Evolutionary conservation across 768 basidiomycete genomes (phyloP), one percentile per base, ranked within the genome.

Genomic region (Boletellus ananiceps): DNA sequence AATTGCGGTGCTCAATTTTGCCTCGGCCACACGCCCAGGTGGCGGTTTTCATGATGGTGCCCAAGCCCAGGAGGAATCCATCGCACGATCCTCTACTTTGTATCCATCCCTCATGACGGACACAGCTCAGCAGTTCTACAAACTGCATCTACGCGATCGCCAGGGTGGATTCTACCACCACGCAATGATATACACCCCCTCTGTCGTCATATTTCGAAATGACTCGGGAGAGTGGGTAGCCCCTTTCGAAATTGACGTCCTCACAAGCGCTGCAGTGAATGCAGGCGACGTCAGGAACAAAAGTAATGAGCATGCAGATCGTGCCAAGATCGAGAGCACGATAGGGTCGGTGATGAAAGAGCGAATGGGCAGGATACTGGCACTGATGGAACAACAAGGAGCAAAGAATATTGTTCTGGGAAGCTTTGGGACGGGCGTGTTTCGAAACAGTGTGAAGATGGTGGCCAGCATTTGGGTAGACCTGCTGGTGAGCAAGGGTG

Each of bases 351-450:
- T 67, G 34, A 89, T 88, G 86, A 74, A 69, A 49, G 84, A 87
- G 63, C 74, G 86, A 27, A 88, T 89, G 80, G 82, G 69, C 1
- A 73, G 87, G 23, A 72, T 88, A 40, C 62, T 90, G 23, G 78
- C 71, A 47, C 69, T 88, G 27, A 84, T 88, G 61, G 80, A 88
- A 66, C 70, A 71, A 46, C 73, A 80, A 58, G 80, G 82, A 15
- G 77, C 75, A 15, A 73, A 69, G 59, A 74, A 80, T 56, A 53
- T 89, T 41, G 80, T 89, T 0, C 68, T 90, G 25, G 87, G 88
- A 29, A 82, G 81, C 56, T 90, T 86, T 63, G 87, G 87, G 12
- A 88, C 88, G 1, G 87, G 88, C 3, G 86, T 84, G 3, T 90
- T 88, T 67, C 72, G 71, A 47, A 90, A 90, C 65, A 69, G 75